Percentiles rank a stretch among this genome's conserved stretches.
phyloP scores from a whole-genome alignment of 2,329 filamentous ascomycete species.

The Stachybotrys echinatus region DNA sequence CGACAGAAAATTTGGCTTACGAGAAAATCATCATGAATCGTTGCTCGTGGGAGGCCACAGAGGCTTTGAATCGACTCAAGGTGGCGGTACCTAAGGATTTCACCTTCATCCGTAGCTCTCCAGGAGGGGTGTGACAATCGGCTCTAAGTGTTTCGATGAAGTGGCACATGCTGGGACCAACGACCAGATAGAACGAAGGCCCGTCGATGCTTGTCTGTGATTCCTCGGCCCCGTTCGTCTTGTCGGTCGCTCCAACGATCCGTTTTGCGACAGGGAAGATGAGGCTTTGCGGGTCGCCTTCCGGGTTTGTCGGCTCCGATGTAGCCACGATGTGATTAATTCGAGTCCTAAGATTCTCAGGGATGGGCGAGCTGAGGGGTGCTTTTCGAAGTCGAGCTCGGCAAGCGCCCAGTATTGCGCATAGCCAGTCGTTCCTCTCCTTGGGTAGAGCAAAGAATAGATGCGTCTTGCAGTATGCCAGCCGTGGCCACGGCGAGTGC shows the following conservation, averaged over 20 bases:
- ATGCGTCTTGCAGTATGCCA: conserved; percentile 41
- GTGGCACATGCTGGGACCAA: conserved; percentile 48
- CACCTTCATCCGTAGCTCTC: conserved; percentile 44
- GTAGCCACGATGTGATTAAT: conserved; percentile 41
- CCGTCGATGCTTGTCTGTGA: conserved; percentile 41
- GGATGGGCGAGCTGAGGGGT: conserved; percentile 30
- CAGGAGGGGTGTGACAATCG: conserved; percentile 32
- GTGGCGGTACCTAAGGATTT: conserved; percentile 47
- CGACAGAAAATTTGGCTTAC: conserved; percentile 24
- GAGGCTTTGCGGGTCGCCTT: conserved; percentile 20
- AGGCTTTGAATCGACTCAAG: conserved; percentile 45
- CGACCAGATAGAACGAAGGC: conserved; percentile 49
- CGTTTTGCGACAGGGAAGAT: conserved; percentile 51
- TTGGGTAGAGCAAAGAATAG: conserved; percentile 43
- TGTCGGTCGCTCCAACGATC: conserved; percentile 32
- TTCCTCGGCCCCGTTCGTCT: conserved; percentile 35
- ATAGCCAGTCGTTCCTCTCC: conserved; percentile 45
- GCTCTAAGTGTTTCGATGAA: conserved; percentile 44
- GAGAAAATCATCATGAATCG: conserved; percentile 51
- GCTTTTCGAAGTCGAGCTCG: conserved; percentile 29
- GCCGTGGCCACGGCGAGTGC: conserved; percentile 37
- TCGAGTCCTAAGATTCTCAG: conserved; percentile 40
- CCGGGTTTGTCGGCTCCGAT: conserved; percentile 30
- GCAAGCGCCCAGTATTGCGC: conserved; percentile 37
- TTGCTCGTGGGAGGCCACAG: conserved; percentile 47